Evolutionary conservation across 768 basidiomycete genomes (phyloP), one percentile per base, ranked within the genome.

Genomic region (Rhodotorula paludigena): DNA sequence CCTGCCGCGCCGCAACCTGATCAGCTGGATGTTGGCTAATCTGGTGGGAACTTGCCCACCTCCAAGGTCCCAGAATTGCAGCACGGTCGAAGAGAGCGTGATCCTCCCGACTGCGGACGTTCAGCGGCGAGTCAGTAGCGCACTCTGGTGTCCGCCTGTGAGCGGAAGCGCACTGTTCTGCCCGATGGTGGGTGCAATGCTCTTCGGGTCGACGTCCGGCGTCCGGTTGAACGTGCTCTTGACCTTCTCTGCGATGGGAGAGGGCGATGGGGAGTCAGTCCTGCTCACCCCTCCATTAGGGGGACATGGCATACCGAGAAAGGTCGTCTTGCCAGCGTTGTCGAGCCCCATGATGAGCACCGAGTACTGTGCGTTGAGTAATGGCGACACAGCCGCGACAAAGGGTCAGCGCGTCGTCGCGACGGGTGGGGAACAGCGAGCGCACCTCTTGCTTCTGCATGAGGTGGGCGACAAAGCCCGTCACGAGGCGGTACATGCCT

Each of bases 11-110:
- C 11, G 3, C 8, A 16, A 9, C 7, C n/a, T 2, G 11, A n/a
- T 35, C 15, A 42, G 18, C 12, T 35, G 0, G 4, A 42, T 16
- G 38, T 21, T 4, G 30, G 1, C 0, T 44, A 1, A 12, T 30
- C 16, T n/a, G 23, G 54, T 20, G n/a, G 23, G 8, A 21, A 15
- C 25, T 18, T 39, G 54, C 63, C 16, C 14, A 68, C 71, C 71
- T 18, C 96, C 94, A 16, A 99, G 82, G 76, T 99, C 96, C 86
- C 92, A 96, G 82, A 98, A 97, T 76, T 91, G 90, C 35, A 98
- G 84, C 36, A 94, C 88, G 0, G 92, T 92, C 0, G 92, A 94
- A 0, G 96, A 91, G 9, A 99, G 83, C 0, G 86, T 87, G 66
- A 98, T 92, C 77, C 90, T 90, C 45, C 94, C 96, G 78, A 89